Conservation (phyloP, 768 basidiomycete genomes). For the Rhizopogon vesiculosus region DNA sequence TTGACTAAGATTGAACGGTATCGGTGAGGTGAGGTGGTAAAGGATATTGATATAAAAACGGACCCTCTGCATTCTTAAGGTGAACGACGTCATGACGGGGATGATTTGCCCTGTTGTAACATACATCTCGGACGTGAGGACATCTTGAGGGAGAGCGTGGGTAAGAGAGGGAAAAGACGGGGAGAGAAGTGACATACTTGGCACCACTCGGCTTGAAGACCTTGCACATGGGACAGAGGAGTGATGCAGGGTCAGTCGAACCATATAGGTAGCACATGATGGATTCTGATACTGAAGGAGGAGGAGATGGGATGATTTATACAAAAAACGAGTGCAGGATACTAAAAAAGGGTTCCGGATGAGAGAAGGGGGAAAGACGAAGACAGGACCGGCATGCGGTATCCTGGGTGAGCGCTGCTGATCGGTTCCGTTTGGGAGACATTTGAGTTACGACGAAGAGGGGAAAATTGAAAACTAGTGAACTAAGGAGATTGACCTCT, state of each 20-base stretch:
- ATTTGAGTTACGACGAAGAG: slow-evolving; percentile 16
- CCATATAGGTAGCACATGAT: slow-evolving; percentile 67
- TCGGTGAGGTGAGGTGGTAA: slow-evolving; percentile 9
- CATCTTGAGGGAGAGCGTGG: slow-evolving; percentile 45
- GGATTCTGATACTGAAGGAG: slow-evolving; percentile 16
- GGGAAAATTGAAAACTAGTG: neutral
- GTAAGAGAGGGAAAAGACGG: slow-evolving; percentile 8
- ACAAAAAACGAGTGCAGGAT: slow-evolving; percentile 16
- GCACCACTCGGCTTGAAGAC: slow-evolving; percentile 60
- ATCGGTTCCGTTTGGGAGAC: slow-evolving; percentile 34
- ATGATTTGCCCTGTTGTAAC: slow-evolving; percentile 68
- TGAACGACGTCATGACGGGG: slow-evolving; percentile 75
- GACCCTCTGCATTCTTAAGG: slow-evolving; percentile 87
- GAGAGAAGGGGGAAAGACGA: slow-evolving; percentile 27
- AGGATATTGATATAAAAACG: slow-evolving; percentile 16
- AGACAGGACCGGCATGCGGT: slow-evolving; percentile 34
- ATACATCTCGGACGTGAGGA: slow-evolving; percentile 71
- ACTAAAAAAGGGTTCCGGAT: slow-evolving; percentile 33
- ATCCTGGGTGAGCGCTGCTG: slow-evolving; percentile 30
- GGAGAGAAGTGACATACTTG: slow-evolving; percentile 37
- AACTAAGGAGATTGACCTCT: neutral
- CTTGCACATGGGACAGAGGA: slow-evolving; percentile 81
- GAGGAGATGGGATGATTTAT: slow-evolving; percentile 21
- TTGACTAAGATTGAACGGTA: slow-evolving; percentile 45
- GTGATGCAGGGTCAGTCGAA: slow-evolving; percentile 62